Evolutionary conservation across 176 grass and related monocot genomes (phyloP).

Genomic region (Triticum timopheevii): DNA sequence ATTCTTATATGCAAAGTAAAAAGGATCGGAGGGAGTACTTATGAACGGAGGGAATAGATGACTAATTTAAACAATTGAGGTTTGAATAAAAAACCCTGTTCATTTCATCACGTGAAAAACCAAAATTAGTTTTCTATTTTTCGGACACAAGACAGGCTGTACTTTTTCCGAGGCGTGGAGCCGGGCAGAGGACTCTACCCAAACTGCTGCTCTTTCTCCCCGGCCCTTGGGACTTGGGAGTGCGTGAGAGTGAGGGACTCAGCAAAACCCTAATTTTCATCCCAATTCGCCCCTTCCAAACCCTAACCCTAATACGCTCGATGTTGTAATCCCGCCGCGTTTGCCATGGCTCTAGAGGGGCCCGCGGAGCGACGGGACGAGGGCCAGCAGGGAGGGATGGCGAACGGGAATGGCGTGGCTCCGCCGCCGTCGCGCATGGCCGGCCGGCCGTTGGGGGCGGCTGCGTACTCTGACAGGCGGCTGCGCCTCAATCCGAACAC

Average conservation of each 20-base stretch:
- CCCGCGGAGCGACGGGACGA: conserved; percentile 51
- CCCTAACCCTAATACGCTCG: conserved; percentile 18
- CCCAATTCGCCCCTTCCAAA: background rate
- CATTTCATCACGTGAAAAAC: too few species aligned
- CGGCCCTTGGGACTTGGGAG: too few species aligned
- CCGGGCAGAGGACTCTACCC: too few species aligned
- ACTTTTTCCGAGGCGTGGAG: too few species aligned
- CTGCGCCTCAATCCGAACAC: conserved; percentile 66
- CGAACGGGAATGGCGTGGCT: conserved; percentile 51
- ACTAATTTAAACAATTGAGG: too few species aligned
- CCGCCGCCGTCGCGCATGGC: conserved; percentile 6
- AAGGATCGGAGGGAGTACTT: too few species aligned
- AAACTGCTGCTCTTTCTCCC: too few species aligned
- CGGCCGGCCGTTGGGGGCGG: background rate
- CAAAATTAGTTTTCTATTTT: too few species aligned
- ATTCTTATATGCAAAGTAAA: too few species aligned
- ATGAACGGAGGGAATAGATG: too few species aligned
- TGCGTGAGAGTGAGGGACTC: background rate
- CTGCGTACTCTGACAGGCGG: conserved; percentile 44
- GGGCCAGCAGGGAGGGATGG: conserved; percentile 29
- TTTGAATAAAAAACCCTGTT: too few species aligned
- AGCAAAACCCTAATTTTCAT: conserved; percentile 15
- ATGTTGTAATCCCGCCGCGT: conserved; percentile 26
- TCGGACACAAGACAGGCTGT: too few species aligned
- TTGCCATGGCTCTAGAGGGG: conserved; percentile 58